phyloP scores from a whole-genome alignment of 768 basidiomycete species.

The Tubosaeta sp. region DNA sequence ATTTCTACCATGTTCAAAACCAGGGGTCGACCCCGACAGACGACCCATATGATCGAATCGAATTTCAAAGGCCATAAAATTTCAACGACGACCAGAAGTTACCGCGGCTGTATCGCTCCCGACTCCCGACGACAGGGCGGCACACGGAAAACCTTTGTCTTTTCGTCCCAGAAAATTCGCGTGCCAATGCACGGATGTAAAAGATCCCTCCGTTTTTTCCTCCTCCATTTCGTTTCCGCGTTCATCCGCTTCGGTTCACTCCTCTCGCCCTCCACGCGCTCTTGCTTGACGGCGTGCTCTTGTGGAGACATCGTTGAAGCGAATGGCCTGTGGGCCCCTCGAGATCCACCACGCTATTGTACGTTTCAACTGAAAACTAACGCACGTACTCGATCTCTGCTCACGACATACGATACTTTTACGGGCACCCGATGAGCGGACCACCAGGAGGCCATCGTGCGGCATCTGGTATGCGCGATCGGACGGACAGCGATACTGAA shows the following conservation, averaged over 20 bases:
- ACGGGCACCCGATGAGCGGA: slow-evolving; percentile 24
- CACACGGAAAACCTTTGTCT: slow-evolving; percentile 17
- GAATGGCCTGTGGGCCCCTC: slow-evolving; percentile 20
- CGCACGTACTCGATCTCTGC: slow-evolving; percentile 16
- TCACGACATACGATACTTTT: slow-evolving; percentile 17
- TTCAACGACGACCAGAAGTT: slow-evolving; percentile 16
- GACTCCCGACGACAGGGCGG: slow-evolving; percentile 23
- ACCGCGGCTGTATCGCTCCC: slow-evolving; percentile 23
- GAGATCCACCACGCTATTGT: slow-evolving; percentile 13
- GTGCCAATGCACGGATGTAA: slow-evolving; percentile 31
- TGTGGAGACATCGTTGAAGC: slow-evolving; percentile 5
- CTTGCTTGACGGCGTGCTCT: slow-evolving; percentile 2
- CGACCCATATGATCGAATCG: slow-evolving; percentile 9
- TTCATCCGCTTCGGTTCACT: slow-evolving; percentile 15
- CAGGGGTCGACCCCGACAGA: slow-evolving; percentile 2
- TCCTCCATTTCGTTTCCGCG: slow-evolving; percentile 24
- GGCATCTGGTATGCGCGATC: slow-evolving; percentile 20
- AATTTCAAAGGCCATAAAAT: slow-evolving; percentile 28
- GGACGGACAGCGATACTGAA: slow-evolving; percentile 40
- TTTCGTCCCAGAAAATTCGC: slow-evolving; percentile 15
- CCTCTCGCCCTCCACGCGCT: slow-evolving; percentile 4
- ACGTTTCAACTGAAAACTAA: slow-evolving; percentile 14
- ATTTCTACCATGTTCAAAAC: background rate
- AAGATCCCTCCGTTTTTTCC: slow-evolving; percentile 16
- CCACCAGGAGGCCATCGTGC: slow-evolving; percentile 17